These are phyloP conservation scores for Wickerhamiella spandovensis DNA, from an alignment of 805 yeast species.

Conservation along the genomic window DNA sequence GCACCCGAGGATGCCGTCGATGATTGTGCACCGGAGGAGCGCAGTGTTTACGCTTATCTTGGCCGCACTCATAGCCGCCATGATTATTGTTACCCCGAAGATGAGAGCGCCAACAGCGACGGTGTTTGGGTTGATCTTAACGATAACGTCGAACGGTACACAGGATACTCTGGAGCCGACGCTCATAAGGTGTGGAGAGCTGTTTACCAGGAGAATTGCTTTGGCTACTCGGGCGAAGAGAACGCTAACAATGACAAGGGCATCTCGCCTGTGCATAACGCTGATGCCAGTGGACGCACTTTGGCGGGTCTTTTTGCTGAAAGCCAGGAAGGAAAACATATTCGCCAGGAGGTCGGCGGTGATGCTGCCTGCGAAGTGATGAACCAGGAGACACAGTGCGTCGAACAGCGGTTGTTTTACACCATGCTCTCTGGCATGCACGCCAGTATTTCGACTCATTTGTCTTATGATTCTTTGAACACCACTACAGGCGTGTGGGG, in stretches of 20 bases:
- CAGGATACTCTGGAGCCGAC: conserved; percentile 91
- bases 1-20: conserved; percentile 16
- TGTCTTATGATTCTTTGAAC: conserved; percentile 70
- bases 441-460: conserved; percentile 86
- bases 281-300: background rate
- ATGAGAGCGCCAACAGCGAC: conserved; percentile 23
- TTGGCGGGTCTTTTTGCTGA: conserved; percentile 1
- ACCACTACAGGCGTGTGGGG: conserved; percentile 65
- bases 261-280: background rate
- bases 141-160: conserved; percentile 89
- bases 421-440: conserved; percentile 87
- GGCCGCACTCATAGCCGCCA: background rate
- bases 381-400: conserved; percentile 43
- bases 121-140: conserved; percentile 71
- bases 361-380: conserved; percentile 20
- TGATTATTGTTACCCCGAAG: conserved; percentile 32
- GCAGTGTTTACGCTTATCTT: conserved; percentile 11
- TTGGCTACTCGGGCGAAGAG: conserved; percentile 32
- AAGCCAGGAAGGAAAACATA: conserved; percentile 8
- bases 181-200: conserved; percentile 88
- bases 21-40: conserved; percentile 14
- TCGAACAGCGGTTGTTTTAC: conserved; percentile 81
- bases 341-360: conserved; percentile 19
- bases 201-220: conserved; percentile 85
- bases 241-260: background rate